A percentile compares a stretch with the other conserved stretches of the same genome.
Evolutionary conservation across 2,329 filamentous ascomycete species (phyloP).

Genomic region (Colletotrichum destructivum): DNA sequence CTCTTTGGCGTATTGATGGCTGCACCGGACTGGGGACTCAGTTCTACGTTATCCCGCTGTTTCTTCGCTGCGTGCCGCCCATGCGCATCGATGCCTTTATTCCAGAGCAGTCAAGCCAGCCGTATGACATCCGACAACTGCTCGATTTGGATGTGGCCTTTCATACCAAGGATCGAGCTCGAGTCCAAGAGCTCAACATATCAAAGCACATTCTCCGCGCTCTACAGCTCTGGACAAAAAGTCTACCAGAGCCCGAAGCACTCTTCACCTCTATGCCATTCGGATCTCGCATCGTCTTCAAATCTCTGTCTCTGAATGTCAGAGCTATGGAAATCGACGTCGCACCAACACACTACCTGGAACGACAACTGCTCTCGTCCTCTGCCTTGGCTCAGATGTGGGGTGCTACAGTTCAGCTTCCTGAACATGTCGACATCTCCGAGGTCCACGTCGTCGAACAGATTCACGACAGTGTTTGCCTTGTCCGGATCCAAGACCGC

Average conservation of each 20-base stretch:
- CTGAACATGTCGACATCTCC: slow-evolving; percentile 64
- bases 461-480: slow-evolving; percentile 72
- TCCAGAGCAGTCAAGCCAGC: slow-evolving; percentile 62
- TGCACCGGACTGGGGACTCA: slow-evolving; percentile 71
- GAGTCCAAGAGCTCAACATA: slow-evolving; percentile 66
- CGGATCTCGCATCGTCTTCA: slow-evolving; percentile 70
- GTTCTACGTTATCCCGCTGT: slow-evolving; percentile 70
- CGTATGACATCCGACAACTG: slow-evolving; percentile 58
- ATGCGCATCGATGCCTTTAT: slow-evolving; percentile 73
- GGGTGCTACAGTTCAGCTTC: slow-evolving; percentile 58
- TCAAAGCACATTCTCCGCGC: slow-evolving; percentile 68
- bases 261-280: slow-evolving; percentile 67
- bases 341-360: slow-evolving; percentile 66
- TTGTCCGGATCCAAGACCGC: slow-evolving; percentile 61
- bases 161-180: slow-evolving; percentile 66
- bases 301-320: slow-evolving; percentile 64
- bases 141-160: slow-evolving; percentile 68
- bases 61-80: slow-evolving; percentile 61
- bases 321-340: slow-evolving; percentile 62
- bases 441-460: slow-evolving; percentile 66
- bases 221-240: slow-evolving; percentile 66
- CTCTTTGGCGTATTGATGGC: slow-evolving; percentile 73
- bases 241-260: slow-evolving; percentile 47
- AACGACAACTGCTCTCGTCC: slow-evolving; percentile 65
- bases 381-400: slow-evolving; percentile 60